These are phyloP conservation scores for Trichophyton benhamiae DNA, from an alignment of 2,329 filamentous ascomycete species.

Conservation along the genomic window DNA sequence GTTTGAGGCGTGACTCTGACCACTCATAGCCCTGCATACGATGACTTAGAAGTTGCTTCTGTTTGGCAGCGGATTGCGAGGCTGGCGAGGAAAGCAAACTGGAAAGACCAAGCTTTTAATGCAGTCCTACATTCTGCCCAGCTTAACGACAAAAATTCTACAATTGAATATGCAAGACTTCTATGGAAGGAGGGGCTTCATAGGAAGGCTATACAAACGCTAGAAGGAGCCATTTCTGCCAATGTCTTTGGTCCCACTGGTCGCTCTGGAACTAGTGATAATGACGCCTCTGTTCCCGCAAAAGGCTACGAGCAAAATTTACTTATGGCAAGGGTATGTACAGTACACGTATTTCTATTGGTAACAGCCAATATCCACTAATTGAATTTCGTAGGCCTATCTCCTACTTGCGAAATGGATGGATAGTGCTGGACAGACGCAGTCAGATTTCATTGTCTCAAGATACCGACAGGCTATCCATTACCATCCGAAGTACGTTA, in stretches of 20 bases:
- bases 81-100: conserved; percentile 73
- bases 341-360: background rate
- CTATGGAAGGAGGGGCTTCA: conserved; percentile 90
- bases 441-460: conserved; percentile 62
- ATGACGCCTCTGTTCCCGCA: conserved; percentile 24
- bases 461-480: conserved; percentile 66
- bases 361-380: no score
- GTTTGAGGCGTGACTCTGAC: background rate
- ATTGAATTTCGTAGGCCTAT: conserved; percentile 46
- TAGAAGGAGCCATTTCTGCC: conserved; percentile 72
- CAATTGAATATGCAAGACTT: conserved; percentile 85
- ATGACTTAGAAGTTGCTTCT: conserved; percentile 61
- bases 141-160: conserved; percentile 73
- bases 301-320: conserved; percentile 38
- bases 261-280: conserved; percentile 23
- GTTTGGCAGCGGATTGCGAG: conserved; percentile 77
- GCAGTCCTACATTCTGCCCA: conserved; percentile 80
- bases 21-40: conserved; percentile 42
- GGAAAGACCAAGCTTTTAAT: conserved; percentile 79
- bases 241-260: conserved; percentile 55
- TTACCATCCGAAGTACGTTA: conserved; percentile 26
- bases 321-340: conserved; percentile 32
- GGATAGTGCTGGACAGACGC: conserved; percentile 84
- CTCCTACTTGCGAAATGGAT: conserved; percentile 93
- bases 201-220: conserved; percentile 82